Evolutionary conservation across 345 rosid genomes (phyloP), one percentile per base, ranked within the genome.

Genomic region (Populus tremula): DNA sequence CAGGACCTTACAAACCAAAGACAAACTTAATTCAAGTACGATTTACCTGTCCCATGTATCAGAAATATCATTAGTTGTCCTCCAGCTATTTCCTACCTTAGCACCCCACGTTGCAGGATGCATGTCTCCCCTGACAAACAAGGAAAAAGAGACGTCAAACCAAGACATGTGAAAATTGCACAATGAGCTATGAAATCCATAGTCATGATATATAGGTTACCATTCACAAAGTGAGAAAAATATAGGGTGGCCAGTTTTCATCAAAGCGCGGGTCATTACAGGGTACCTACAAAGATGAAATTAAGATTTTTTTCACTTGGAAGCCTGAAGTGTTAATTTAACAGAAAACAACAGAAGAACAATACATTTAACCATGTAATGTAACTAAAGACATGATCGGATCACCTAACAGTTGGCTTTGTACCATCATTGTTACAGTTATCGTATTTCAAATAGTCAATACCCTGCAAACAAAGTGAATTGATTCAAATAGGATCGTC

Each of bases 11-110:
- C 35, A 31, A 35, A 66, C 29, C 38, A 74, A 11, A 65, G 36
- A 25, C 4, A 64, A 23, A 50, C 29, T 1, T 4, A 56, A 35
- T 43, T 13, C 67, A 31, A 27, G 43, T 49, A 16, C 25, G 29
- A 17, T 47, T 18, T 78, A 78, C 84, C 81, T 82, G 41, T 74
- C 81, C 84, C 84, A 82, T 17, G 67, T 74, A 70, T 82, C 84
- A 33, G 78, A 35, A 74, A 82, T 82, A 73, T 82, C 79, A 35
- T 54, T 41, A 36, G 81, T 78, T 31, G 84, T 82, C 78, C 84
- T 78, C 84, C 84, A 82, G 81, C 81, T 82, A 71, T 82, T 82
- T 73, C 84, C 84, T 20, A 82, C 79, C 64, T 56, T 82, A 61
- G 69, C 73, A 66, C 81, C 84, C 84, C 84, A 82, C 41, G 70